Percentiles rank a stretch among this genome's conserved stretches.
Conservation (phyloP, 2,329 filamentous ascomycete species). For the Aureobasidium sp. region DNA sequence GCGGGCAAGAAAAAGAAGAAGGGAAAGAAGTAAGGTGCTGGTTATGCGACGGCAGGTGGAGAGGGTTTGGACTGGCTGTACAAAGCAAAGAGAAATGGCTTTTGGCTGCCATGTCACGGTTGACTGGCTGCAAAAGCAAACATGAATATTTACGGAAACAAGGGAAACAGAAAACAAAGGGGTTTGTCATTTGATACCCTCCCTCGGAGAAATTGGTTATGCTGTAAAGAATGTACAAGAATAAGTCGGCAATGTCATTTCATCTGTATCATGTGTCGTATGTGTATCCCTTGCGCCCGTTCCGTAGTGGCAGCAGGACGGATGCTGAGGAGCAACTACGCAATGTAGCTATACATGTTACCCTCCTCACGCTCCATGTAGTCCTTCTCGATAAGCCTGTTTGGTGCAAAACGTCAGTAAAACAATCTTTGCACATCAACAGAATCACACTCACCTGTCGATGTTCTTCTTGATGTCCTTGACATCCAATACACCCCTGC, state of each 20-base stretch:
- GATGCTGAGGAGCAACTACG: conserved; percentile 22
- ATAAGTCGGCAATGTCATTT: not conserved
- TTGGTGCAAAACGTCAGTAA: conserved; percentile 22
- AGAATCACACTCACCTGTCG: conserved; percentile 61
- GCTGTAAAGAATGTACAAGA: not conserved
- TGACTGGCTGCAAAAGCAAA: not conserved
- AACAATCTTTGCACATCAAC: not conserved
- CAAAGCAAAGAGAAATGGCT: not conserved
- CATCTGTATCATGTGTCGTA: not conserved
- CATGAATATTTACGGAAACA: not conserved
- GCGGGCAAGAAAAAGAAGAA: conserved; percentile 16
- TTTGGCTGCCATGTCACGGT: not conserved
- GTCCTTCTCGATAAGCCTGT: conserved; percentile 82
- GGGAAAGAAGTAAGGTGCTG: not conserved
- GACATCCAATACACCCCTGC: conserved; percentile 75
- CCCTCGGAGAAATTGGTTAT: not conserved
- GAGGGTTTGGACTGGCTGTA: not conserved
- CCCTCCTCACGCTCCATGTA: conserved; percentile 75
- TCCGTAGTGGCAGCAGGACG: no score
- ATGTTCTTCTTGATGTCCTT: conserved; percentile 94
- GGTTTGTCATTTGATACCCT: not conserved
- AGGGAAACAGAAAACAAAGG: not conserved
- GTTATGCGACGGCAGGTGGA: not conserved
- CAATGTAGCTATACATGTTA: conserved; percentile 46
- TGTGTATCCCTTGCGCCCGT: not conserved